phyloP scores from a whole-genome alignment of 1,284 basidiomycete genomes.

The Phaffia rhodozyma region DNA sequence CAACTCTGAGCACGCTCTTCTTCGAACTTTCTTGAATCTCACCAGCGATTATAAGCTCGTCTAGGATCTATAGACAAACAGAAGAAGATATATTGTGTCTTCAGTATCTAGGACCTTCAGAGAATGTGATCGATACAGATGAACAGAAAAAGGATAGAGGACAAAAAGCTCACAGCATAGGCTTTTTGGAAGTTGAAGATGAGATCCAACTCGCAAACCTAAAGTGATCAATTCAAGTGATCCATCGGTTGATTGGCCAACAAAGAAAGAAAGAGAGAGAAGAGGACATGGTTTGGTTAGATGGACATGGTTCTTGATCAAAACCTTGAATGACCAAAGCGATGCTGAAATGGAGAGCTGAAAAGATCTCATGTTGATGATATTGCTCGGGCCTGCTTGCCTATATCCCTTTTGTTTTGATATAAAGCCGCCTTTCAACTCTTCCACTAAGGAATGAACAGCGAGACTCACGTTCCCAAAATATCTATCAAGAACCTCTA shows the following conservation, averaged over 20 bases:
- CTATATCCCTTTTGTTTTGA: background rate
- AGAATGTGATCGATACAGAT: no score
- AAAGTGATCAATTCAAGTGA: conserved; percentile 17
- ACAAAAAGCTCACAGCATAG: conserved; percentile 54
- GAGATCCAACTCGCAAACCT: conserved; percentile 93
- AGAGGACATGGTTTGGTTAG: no score
- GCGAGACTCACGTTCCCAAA: conserved; percentile 77
- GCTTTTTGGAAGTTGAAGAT: conserved; percentile 99
- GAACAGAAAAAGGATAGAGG: background rate
- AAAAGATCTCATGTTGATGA: no score
- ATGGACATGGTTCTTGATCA: no score
- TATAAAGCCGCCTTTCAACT: background rate
- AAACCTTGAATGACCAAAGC: no score
- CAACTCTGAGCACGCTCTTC: conserved; percentile 85
- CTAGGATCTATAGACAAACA: conserved; percentile 57
- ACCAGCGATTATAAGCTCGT: conserved; percentile 94
- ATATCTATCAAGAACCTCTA: conserved; percentile 96
- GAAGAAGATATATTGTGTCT: background rate
- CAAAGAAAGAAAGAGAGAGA: background rate
- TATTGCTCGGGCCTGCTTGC: background rate
- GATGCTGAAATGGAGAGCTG: no score
- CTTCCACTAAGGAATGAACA: background rate
- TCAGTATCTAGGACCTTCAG: background rate
- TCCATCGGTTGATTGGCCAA: background rate
- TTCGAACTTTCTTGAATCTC: conserved; percentile 98